Evolutionary conservation across 257 asterid species (phyloP), one percentile per base, ranked within the genome.

Genomic region (Plantago ovata): DNA sequence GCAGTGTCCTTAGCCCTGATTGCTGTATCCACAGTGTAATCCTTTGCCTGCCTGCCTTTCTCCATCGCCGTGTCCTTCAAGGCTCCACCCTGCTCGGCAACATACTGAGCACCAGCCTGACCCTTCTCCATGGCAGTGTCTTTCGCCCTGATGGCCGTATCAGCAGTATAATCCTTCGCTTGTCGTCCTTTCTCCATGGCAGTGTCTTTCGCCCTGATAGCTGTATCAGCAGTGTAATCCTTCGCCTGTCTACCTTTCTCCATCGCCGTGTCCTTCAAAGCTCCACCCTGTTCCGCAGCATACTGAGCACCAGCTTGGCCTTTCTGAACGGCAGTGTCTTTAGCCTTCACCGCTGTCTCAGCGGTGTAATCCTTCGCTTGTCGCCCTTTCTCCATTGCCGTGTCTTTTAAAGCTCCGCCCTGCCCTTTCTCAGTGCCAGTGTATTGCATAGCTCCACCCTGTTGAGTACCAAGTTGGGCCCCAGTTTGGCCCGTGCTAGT

Each of bases 21-120:
- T 0, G 77, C 75, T 38, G 66, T 73, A 9, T 67, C 60, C 0
- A 47, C 57, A 0, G 60, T 51, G 18, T 67, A 69, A 36, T 70
- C 83, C 43, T 54, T 77, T 0, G 73, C 74, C 13, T 71, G 74
- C 43, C 49, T 72, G 15, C 67, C 59, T 33, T 60, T 72, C 28
- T 73, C 70, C 38, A 53, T 0, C 5, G 63, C 50, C 7, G 72
- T 51, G 7, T 67, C 76, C 53, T 59, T 72, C 59, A 65, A 50
- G 4, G 62, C 61, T 28, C 61, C 72, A 4, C 58, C 51, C 20
- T 4, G 1, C 7, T 28, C 36, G 7, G 36, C 36, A 28, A 28
- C 36, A 4, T 28, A 28, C 36, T 28, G 36, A 28, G 36, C 36
- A 3, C 36, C 36, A 28, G 36, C 36, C 6, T 28, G 36, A 28